Percentiles rank a stretch among this genome's conserved stretches.
phyloP scores from a whole-genome alignment of 768 basidiomycete species.

The Lentinula raphanica region DNA sequence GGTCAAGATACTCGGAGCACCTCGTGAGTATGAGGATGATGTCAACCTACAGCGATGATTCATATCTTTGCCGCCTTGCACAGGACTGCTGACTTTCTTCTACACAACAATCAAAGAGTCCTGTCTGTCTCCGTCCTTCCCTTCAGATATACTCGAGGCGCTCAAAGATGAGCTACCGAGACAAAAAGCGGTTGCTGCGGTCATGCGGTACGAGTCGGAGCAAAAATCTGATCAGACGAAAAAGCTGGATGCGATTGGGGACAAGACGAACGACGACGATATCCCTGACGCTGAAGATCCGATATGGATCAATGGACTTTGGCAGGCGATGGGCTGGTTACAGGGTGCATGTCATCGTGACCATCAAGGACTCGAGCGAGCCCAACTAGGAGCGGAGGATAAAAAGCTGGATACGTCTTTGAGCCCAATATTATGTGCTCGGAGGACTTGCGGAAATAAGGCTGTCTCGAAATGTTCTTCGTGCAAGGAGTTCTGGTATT shows the following conservation, averaged over 20 bases:
- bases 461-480: background rate
- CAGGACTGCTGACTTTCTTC: background rate
- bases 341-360: background rate
- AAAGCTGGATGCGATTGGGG: background rate
- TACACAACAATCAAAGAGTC: slow-evolving; percentile 1
- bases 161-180: background rate
- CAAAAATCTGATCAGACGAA: background rate
- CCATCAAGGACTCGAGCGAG: background rate
- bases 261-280: background rate
- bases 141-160: background rate
- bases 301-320: background rate
- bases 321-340: slow-evolving; percentile 1
- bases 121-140: background rate
- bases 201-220: background rate
- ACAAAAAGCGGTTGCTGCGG: background rate
- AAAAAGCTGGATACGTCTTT: background rate
- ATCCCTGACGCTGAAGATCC: background rate
- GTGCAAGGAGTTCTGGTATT: slow-evolving; percentile 3
- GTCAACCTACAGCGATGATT: too few species aligned
- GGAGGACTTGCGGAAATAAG: background rate
- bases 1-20: background rate
- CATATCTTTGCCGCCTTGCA: too few species aligned
- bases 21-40: background rate
- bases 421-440: background rate
- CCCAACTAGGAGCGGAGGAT: background rate